Evolutionary conservation across 164 flowering plant genomes (phyloP).

Genomic region (Amborella trichopoda): DNA sequence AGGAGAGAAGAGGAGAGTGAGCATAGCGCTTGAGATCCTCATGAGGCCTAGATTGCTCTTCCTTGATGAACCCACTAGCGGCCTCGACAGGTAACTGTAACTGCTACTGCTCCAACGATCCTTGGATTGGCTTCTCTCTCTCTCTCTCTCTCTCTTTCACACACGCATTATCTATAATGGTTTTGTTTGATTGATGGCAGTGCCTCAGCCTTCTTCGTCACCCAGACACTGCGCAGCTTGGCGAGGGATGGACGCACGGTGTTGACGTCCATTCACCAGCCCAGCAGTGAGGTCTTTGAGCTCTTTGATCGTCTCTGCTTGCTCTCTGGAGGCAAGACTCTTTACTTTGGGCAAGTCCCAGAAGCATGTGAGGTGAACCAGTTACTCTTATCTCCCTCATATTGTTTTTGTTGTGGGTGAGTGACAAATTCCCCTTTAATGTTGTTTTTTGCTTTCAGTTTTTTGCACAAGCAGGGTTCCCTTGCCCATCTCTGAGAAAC

Average conservation of each 20-base stretch:
- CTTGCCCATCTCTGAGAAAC: constrained; percentile 90
- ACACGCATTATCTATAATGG: not conserved
- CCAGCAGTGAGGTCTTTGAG: constrained; percentile 95
- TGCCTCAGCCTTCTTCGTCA: constrained; percentile 94
- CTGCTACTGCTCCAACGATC: not conserved
- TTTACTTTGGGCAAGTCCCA: constrained; percentile 85
- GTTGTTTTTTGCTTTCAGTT: constrained; percentile 32
- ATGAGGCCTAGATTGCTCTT: constrained; percentile 88
- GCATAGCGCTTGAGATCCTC: constrained; percentile 87
- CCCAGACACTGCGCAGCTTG: constrained; percentile 69
- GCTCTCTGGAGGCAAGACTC: constrained; percentile 85
- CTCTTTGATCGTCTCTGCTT: constrained; percentile 75
- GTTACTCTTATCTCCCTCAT: not conserved
- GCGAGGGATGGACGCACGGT: constrained; percentile 89
- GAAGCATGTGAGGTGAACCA: constrained; percentile 69
- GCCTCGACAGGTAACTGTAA: constrained; percentile 66
- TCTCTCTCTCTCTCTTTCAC: not conserved
- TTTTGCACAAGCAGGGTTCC: constrained; percentile 92
- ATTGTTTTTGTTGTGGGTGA: not conserved
- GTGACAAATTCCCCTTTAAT: not conserved
- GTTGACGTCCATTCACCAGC: constrained; percentile 92
- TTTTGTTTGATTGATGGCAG: constrained; percentile 20
- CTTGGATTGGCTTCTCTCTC: not conserved
- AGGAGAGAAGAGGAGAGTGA: constrained; percentile 86
- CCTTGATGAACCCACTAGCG: constrained; percentile 95